Evolutionary conservation across 2,329 filamentous ascomycete species (phyloP).

Genomic region (Chalaropsis ovoidea): DNA sequence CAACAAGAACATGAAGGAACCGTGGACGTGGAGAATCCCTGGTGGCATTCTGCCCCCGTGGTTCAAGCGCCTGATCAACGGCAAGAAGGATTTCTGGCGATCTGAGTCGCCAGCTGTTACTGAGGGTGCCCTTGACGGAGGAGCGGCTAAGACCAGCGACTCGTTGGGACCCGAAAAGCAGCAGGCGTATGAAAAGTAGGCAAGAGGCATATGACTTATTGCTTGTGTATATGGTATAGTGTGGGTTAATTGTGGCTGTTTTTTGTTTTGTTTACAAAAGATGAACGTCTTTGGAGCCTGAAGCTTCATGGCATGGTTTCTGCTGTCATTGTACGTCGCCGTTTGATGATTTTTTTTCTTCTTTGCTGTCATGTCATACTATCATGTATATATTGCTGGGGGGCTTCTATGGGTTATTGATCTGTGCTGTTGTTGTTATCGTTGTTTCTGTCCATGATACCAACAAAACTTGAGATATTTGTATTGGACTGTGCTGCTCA

Average conservation of each 20-base stretch:
- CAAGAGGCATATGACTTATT: background rate
- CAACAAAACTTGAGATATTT: background rate
- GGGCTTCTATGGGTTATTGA: background rate
- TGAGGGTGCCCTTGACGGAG: slow-evolving; percentile 25
- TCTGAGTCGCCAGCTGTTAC: slow-evolving; percentile 18
- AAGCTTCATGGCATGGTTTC: background rate
- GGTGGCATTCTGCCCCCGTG: slow-evolving; percentile 68
- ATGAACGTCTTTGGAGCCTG: background rate
- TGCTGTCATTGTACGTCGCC: background rate
- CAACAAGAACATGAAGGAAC: slow-evolving; percentile 67
- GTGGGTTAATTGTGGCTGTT: background rate
- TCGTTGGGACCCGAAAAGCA: slow-evolving; percentile 22
- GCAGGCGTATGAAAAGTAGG: slow-evolving; percentile 18
- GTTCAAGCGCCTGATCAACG: slow-evolving; percentile 52
- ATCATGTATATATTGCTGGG: background rate
- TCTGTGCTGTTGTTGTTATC: background rate
- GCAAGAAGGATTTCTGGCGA: slow-evolving; percentile 65
- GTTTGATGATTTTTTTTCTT: background rate
- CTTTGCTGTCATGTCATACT: background rate
- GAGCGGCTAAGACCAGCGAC: slow-evolving; percentile 18
- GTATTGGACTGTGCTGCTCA: background rate
- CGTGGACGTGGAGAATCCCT: slow-evolving; percentile 67
- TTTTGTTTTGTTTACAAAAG: background rate
- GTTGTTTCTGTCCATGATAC: background rate
- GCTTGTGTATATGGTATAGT: slow-evolving; percentile 1